Conservation (phyloP, 176 grass and related monocot species). For the Poa pratensis region DNA sequence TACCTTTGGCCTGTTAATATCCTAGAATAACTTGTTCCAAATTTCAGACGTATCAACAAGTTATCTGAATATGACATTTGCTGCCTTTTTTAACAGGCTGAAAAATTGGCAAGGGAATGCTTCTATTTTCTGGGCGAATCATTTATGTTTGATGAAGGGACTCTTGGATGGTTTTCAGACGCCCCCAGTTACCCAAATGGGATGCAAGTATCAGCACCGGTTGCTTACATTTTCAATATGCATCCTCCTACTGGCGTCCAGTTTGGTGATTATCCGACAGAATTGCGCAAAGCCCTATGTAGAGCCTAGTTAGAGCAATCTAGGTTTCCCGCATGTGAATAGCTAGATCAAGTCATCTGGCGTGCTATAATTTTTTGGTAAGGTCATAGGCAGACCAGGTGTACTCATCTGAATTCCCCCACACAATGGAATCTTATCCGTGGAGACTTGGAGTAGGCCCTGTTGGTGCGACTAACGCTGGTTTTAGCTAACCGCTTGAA, state of each 20-base stretch:
- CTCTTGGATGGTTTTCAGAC: slow-evolving; percentile 61
- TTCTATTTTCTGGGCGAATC: slow-evolving; percentile 76
- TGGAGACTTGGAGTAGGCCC: slow-evolving; percentile 7
- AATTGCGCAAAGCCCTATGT: slow-evolving; percentile 30
- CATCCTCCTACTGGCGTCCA: slow-evolving; percentile 55
- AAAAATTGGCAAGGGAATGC: slow-evolving; percentile 77
- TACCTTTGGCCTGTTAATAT: background rate
- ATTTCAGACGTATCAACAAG: background rate
- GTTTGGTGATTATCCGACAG: slow-evolving; percentile 48
- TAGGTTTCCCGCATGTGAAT: slow-evolving; percentile 22
- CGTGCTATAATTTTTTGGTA: slow-evolving; percentile 33
- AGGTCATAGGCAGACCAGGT: background rate
- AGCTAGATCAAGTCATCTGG: slow-evolving; percentile 5
- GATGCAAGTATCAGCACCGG: slow-evolving; percentile 68
- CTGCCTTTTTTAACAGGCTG: slow-evolving; percentile 53
- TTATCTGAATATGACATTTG: background rate
- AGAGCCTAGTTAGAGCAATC: slow-evolving; percentile 21
- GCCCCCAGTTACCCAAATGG: slow-evolving; percentile 41
- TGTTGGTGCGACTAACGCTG: background rate
- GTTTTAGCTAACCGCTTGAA: background rate
- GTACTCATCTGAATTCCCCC: background rate
- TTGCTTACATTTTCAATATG: slow-evolving; percentile 74
- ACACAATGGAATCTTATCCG: background rate
- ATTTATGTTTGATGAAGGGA: slow-evolving; percentile 82
- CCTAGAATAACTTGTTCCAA: slow-evolving; percentile 1